Evolutionary conservation across 1,139 yeast species (phyloP), one percentile per base, ranked within the genome.

Genomic region (Diutina pseudorugosa): DNA sequence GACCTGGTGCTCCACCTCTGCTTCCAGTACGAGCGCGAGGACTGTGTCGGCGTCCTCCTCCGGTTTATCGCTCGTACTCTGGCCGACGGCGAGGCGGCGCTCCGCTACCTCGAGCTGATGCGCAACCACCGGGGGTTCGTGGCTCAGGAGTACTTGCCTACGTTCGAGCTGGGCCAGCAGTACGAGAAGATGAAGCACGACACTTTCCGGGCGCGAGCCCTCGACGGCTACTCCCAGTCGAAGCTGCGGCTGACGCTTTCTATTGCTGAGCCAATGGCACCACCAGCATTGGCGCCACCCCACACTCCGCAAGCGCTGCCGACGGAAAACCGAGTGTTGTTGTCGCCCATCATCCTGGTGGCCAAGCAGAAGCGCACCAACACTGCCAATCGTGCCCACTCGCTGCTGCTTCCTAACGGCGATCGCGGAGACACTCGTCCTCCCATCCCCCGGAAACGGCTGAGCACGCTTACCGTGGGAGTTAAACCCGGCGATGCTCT

Each of bases 1-100:
- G 85, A 88, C 62, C 82, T 93, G 12, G 82, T 94, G 5, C 67
- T 91, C 33, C 98, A 91, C 64, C 67, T 85, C 20, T 89, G 95
- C 8, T 81, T 90, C 59, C 88, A 88, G 56, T 82, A 77, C 61
- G 96, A 95, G 4, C 79, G 81, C 56, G 62, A 79, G 25, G 79
- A 79, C 51, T 85, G 94, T 55, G 68, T 87, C 52, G 76, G 80
- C 55, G 72, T 82, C 23, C 67, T 91, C 41, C 64, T 86, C 1
- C 73, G 72, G 45, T 74, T 57, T 52, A 57, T 71, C 3, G 56
- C 53, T 19, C 30, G 47, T 14, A 43, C 47, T 9, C 12, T 51
- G 47, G 8, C 52, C 43, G 25, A 51, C 25, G n/a, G 43, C 16
- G 51, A 19, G 16, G 18, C 33, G 9, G n/a, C 30, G 5, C 6